Conservation (phyloP, 768 basidiomycete genomes). For the Macrolepiota fuliginosa region DNA sequence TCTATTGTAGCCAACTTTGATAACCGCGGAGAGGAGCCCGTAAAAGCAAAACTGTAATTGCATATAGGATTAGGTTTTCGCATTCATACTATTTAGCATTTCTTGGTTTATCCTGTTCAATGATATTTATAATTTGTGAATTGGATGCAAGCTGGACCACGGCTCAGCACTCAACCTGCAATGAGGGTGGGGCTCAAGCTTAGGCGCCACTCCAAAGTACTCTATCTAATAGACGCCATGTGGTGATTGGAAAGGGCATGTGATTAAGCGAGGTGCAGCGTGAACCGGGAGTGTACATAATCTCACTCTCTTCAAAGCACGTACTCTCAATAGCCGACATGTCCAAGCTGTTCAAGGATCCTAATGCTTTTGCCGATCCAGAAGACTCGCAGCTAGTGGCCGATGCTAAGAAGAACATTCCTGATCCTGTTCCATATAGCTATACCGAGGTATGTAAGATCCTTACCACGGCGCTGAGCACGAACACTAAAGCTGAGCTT, state of each 20-base stretch:
- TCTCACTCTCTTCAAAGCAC: not conserved
- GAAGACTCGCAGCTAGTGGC: slow-evolving; percentile 83
- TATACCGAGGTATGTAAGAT: slow-evolving; percentile 62
- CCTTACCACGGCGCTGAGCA: too few species aligned
- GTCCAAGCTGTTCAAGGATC: slow-evolving; percentile 36
- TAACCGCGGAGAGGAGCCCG: slow-evolving; percentile 36
- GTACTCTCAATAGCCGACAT: slow-evolving; percentile 18
- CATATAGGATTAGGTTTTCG: not conserved
- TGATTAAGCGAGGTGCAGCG: not conserved
- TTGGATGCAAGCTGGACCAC: too few species aligned
- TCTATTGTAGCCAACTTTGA: slow-evolving; percentile 56
- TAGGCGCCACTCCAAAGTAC: not conserved
- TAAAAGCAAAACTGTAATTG: slow-evolving; percentile 53
- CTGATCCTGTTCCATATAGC: slow-evolving; percentile 56
- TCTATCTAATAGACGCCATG: not conserved
- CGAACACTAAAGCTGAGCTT: not conserved
- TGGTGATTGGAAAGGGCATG: not conserved
- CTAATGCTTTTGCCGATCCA: slow-evolving; percentile 61
- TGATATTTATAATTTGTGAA: not conserved
- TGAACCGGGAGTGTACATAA: not conserved
- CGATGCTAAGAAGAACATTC: slow-evolving; percentile 68
- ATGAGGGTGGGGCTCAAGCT: not conserved
- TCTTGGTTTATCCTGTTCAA: not conserved
- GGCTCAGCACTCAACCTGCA: too few species aligned
- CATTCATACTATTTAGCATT: not conserved